A percentile compares a stretch with the other conserved stretches of the same genome.
phyloP scores from a whole-genome alignment of 2,329 filamentous ascomycete species.

The Diplodia mutila region DNA sequence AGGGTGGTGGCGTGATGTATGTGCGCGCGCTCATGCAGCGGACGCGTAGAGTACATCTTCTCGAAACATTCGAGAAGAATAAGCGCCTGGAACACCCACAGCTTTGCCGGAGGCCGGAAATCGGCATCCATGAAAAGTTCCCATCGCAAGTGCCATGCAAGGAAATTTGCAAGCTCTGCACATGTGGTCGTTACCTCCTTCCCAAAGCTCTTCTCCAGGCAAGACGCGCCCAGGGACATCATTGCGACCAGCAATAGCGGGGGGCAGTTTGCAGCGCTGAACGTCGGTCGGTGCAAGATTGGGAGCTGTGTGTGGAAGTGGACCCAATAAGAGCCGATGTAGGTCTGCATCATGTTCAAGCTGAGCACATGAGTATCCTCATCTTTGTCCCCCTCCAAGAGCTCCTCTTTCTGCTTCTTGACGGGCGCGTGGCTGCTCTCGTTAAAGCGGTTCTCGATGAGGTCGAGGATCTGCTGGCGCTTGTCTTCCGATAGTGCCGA shows the following conservation, averaged over 20 bases:
- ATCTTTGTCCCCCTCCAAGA: constrained; percentile 78
- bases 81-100: constrained; percentile 94
- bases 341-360: constrained; percentile 92
- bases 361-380: constrained; percentile 68
- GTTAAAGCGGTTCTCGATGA: constrained; percentile 80
- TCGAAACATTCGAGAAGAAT: constrained; percentile 91
- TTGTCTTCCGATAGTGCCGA: constrained; percentile 85
- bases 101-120: constrained; percentile 87
- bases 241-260: constrained; percentile 84
- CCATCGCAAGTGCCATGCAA: constrained; percentile 93
- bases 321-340: constrained; percentile 86
- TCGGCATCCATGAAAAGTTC: constrained; percentile 91
- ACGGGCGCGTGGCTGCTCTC: constrained; percentile 76
- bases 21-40: constrained; percentile 90
- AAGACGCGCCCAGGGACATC: constrained; percentile 90
- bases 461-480: constrained; percentile 77
- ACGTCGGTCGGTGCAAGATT: constrained; percentile 92
- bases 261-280: constrained; percentile 83
- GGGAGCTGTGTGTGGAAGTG: constrained; percentile 94
- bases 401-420: constrained; percentile 73
- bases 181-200: constrained; percentile 73
- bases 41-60: constrained; percentile 94
- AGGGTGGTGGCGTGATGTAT: constrained; percentile 97
- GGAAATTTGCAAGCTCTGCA: constrained; percentile 83
- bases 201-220: constrained; percentile 80